Conservation (phyloP, 2,329 filamentous ascomycete genomes). For the Zasmidium angulare region DNA sequence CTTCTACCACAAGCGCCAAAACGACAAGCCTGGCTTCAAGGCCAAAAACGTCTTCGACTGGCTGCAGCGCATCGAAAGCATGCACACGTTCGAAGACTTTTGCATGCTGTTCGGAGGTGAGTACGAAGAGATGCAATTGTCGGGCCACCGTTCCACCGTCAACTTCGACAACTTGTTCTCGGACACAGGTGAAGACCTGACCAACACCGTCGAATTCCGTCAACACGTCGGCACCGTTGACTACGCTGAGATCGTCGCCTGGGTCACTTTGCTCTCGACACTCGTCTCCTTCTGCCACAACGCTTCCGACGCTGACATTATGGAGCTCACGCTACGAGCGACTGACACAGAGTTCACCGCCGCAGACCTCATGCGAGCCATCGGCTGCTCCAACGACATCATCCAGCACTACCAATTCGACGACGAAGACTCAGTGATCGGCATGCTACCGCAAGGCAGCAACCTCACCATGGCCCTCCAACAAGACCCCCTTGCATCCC, state of each 20-base stretch:
- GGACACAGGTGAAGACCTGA: not conserved
- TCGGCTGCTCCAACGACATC: not conserved
- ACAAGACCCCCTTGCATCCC: not conserved
- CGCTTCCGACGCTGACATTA: not conserved
- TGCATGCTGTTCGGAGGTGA: constrained; percentile 2
- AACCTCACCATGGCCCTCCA: not conserved
- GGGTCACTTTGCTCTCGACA: constrained; percentile 15
- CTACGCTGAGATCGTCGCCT: constrained; percentile 23
- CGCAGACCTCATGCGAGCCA: constrained; percentile 1
- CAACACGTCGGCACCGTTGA: constrained; percentile 32
- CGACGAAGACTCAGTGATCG: constrained; percentile 1
- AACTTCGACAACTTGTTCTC: constrained; percentile 25
- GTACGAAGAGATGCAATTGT: not conserved
- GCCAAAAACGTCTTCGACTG: constrained; percentile 18
- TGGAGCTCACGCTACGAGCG: not conserved
- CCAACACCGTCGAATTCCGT: constrained; percentile 35
- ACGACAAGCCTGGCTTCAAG: not conserved
- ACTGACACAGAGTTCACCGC: constrained; percentile 2
- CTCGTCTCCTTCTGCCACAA: constrained; percentile 13
- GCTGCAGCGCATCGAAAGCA: constrained; percentile 14
- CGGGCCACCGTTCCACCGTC: constrained; percentile 9
- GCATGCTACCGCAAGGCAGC: not conserved
- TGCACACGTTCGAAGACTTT: constrained; percentile 4
- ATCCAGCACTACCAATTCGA: constrained; percentile 6
- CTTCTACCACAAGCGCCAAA: constrained; percentile 7